phyloP scores from a whole-genome alignment of 2,329 filamentous ascomycete species.

The Apiospora koreana region DNA sequence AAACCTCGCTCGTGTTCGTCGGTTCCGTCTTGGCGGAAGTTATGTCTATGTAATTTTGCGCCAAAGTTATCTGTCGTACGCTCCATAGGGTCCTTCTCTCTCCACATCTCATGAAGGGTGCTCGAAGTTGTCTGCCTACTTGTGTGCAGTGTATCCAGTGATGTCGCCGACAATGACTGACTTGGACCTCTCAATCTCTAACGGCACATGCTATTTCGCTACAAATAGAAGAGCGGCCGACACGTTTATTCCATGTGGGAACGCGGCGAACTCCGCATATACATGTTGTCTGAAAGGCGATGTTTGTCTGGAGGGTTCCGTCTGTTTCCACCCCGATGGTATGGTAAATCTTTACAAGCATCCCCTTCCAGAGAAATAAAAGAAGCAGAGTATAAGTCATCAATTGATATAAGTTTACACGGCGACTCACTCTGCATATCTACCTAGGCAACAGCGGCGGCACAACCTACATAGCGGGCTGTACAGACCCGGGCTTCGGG shows the following conservation, averaged over 20 bases:
- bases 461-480: constrained; percentile 24
- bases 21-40: not conserved
- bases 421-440: not conserved
- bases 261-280: constrained; percentile 19
- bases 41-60: not conserved
- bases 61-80: too few relatives aligned
- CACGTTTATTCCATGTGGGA: constrained; percentile 24
- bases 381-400: not conserved
- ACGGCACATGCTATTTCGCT: constrained; percentile 22
- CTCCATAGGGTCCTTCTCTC: not conserved
- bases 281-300: constrained; percentile 23
- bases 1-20: not conserved
- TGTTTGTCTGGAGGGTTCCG: constrained; percentile 19
- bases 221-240: constrained; percentile 2
- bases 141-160: not conserved
- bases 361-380: not conserved
- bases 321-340: constrained; percentile 20
- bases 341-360: not conserved
- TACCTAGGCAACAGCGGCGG: constrained; percentile 4
- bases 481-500: constrained; percentile 21
- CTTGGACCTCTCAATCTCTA: constrained; percentile 19
- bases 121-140: not conserved
- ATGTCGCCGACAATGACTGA: constrained; percentile 13
- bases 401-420: not conserved
- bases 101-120: not conserved